Percentiles rank a stretch among this genome's conserved stretches.
Evolutionary conservation across 257 asterid genomes (phyloP).

Genomic region (Solanum paucissectum): DNA sequence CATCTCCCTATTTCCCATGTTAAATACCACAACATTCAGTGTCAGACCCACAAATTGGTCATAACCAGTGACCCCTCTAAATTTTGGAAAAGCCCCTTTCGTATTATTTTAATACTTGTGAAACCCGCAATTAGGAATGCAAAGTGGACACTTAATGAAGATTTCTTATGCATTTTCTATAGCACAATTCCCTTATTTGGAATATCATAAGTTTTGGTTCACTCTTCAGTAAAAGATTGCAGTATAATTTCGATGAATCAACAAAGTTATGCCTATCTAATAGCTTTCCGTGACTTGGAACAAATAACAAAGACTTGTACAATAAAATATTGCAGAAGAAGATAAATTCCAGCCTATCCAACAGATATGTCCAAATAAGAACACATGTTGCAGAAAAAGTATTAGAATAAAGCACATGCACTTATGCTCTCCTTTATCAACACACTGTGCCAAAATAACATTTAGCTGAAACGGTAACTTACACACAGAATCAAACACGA

Average conservation of each 20-base stretch:
- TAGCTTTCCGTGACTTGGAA: background rate
- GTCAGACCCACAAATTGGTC: background rate
- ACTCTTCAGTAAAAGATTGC: background rate
- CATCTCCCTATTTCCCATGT: background rate
- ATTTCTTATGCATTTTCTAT: background rate
- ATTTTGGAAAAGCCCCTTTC: background rate
- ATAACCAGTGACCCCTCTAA: background rate
- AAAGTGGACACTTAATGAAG: background rate
- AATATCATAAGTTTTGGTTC: background rate
- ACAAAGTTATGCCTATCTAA: background rate
- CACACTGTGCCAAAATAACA: background rate
- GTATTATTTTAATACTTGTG: background rate
- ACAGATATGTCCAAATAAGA: background rate
- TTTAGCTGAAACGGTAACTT: background rate
- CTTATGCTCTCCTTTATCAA: background rate
- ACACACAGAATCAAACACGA: background rate
- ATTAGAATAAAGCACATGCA: background rate
- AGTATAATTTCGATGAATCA: background rate
- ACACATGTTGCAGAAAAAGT: background rate
- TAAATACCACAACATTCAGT: background rate
- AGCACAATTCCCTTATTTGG: background rate
- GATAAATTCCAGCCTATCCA: background rate
- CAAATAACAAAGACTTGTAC: background rate
- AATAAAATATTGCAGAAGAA: background rate
- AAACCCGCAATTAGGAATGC: background rate